Evolutionary conservation across 2,329 filamentous ascomycete genomes (phyloP).

Genomic region (Didymella sp.): DNA sequence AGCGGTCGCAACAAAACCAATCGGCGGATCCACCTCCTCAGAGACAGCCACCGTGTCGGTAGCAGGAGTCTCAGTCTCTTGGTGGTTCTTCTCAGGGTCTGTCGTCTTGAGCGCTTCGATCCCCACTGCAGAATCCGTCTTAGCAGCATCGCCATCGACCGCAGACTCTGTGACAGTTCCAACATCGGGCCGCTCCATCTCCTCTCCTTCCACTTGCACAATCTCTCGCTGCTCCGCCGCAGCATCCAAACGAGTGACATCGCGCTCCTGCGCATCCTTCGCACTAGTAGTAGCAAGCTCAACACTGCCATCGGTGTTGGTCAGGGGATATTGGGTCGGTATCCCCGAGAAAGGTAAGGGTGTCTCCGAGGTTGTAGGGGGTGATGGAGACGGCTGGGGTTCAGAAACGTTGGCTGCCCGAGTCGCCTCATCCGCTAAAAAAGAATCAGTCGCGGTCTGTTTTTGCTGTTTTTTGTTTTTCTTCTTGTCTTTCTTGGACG

Average conservation of each 20-base stretch:
- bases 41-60: neutral
- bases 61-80: neutral
- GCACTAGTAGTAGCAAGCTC: slow-evolving; percentile 24
- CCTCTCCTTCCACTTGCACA: neutral
- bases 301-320: slow-evolving; percentile 36
- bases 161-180: neutral
- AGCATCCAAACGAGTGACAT: slow-evolving; percentile 15
- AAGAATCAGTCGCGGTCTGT: slow-evolving; percentile 30
- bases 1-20: slow-evolving; percentile 8
- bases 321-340: slow-evolving; percentile 39
- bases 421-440: slow-evolving; percentile 45
- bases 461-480: slow-evolving; percentile 30
- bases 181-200: neutral
- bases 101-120: neutral
- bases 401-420: slow-evolving; percentile 43
- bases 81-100: neutral
- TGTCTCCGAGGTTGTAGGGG: slow-evolving; percentile 40
- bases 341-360: slow-evolving; percentile 39
- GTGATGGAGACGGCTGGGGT: slow-evolving; percentile 41
- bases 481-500: slow-evolving; percentile 28
- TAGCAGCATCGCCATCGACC: neutral
- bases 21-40: neutral
- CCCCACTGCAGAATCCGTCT: neutral
- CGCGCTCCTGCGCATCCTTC: slow-evolving; percentile 2
- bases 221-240: slow-evolving; percentile 9